Base-by-base conservation (phyloP, 148 eudicot genomes). In the Diospyros kaki region DNA sequence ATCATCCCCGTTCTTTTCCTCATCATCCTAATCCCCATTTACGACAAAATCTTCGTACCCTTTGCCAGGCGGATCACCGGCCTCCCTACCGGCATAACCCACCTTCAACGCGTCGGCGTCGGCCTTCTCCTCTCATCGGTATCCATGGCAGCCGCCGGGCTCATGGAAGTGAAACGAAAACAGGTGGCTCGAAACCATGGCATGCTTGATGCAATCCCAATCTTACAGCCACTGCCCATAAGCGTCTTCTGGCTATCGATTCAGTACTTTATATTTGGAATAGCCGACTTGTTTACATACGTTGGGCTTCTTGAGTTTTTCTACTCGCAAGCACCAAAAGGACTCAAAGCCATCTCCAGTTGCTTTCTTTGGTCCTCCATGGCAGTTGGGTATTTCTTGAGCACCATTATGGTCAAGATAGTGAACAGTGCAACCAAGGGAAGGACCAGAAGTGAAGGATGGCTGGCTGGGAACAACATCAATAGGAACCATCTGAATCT, bases 291-390 rank as follows among this genome's bases (percentile, higher is more conserved):
- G 87, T 86, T 86, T 75, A 84, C 87, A 0, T 84, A 64, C 55
- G 81, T 86, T 6, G 89, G 89, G 4, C 81, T 84, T 41, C 85
- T 86, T 3, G 89, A 86, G 65, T 84, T 86, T 42, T 86, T 86
- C 80, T 86, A 86, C 65, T 81, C 85, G 1, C 80, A 86, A 60
- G 87, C 82, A 45, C 89, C 89, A 10, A 73, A 73, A 15, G 84
- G 70, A 14, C 72, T 86, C 1, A 86, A 84, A 50, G 84, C 89
- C 1, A 73, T 84, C 28, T 86, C 89, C 6, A 76, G 82, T 62
- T 86, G 85, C 71, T 86, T 86, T 46, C 82, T 82, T 1, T 86
- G 87, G 87, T 75, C 64, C 51, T 84, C 89, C 5, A 84, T 86
- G 87, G 69, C 87, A 4, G 4, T 86, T 3, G 89, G 89, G 42